A percentile compares a stretch with the other conserved stretches of the same genome.
These are phyloP conservation scores for Taxillus chinensis DNA, from an alignment of 164 flowering plant genomes.

Conservation along the genomic window DNA sequence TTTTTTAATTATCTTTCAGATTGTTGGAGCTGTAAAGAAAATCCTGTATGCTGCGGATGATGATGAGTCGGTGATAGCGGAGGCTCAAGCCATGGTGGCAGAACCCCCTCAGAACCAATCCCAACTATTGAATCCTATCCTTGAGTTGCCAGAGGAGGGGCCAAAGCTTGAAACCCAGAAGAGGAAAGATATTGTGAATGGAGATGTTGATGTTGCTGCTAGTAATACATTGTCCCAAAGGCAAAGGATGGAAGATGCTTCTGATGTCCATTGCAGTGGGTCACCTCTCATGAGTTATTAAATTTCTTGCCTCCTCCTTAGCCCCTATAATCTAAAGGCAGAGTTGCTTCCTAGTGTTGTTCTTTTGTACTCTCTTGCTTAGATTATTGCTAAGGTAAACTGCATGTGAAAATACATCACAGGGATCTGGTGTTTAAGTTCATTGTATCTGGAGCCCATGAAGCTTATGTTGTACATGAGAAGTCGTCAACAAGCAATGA, in stretches of 20 bases:
- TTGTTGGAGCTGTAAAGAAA: slow-evolving; percentile 63
- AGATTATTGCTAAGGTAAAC: not conserved
- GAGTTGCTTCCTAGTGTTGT: not conserved
- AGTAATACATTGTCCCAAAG: slow-evolving; percentile 52
- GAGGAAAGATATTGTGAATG: slow-evolving; percentile 44
- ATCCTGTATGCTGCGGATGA: slow-evolving; percentile 79
- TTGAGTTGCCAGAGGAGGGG: slow-evolving; percentile 40
- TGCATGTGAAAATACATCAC: not conserved
- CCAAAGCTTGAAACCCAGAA: slow-evolving; percentile 43
- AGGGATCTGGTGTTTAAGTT: not conserved
- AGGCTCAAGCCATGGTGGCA: slow-evolving; percentile 66
- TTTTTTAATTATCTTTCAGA: slow-evolving; percentile 26
- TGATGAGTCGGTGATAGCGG: slow-evolving; percentile 58
- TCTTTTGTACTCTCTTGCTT: not conserved
- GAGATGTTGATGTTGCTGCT: slow-evolving; percentile 55
- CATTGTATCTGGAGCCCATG: not conserved
- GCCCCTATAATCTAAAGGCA: not conserved
- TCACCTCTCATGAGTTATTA: slow-evolving; percentile 56
- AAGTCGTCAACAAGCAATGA: not conserved
- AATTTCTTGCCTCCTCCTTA: slow-evolving; percentile 2
- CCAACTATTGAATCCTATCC: slow-evolving; percentile 35
- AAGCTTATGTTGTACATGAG: not conserved
- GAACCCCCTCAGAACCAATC: slow-evolving; percentile 20
- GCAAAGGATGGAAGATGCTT: slow-evolving; percentile 65
- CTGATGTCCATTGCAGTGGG: slow-evolving; percentile 65